Evolutionary conservation across 345 rosid species (phyloP).

Genomic region (Eucalyptus pauciflora): DNA sequence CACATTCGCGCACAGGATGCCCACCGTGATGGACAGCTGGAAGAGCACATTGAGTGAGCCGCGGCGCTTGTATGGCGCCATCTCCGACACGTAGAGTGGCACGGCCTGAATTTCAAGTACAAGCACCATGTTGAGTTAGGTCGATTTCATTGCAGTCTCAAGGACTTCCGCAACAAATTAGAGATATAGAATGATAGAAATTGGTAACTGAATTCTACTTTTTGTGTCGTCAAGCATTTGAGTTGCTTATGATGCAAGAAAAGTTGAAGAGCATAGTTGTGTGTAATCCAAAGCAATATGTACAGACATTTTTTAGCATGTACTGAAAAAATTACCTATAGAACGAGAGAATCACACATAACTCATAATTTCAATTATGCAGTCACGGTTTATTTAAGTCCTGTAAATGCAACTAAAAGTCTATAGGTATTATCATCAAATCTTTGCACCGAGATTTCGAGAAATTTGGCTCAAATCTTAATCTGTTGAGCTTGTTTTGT

Average conservation of each 20-base stretch:
- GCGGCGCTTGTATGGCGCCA: constrained; percentile 43
- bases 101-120: constrained; percentile 13
- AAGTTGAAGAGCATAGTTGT: neutral
- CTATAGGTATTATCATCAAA: neutral
- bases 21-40: constrained; percentile 33
- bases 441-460: neutral
- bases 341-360: neutral
- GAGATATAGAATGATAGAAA: neutral
- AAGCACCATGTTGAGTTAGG: neutral
- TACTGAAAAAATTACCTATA: neutral
- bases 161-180: neutral
- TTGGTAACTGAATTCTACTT: neutral
- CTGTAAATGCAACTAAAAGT: neutral
- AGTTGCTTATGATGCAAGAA: neutral
- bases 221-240: neutral
- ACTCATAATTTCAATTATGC: neutral
- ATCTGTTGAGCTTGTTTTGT: neutral
- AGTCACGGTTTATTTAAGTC: neutral
- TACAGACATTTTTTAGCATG: neutral
- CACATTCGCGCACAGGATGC: constrained; percentile 32
- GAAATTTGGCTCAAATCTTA: neutral
- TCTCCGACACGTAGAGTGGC: constrained; percentile 44
- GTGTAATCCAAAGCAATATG: neutral
- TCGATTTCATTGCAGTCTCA: neutral
- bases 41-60: constrained; percentile 37